Percentiles rank a stretch among this genome's conserved stretches.
Evolutionary conservation across 768 basidiomycete genomes (phyloP).

Genomic region (Obba rivulosa): DNA sequence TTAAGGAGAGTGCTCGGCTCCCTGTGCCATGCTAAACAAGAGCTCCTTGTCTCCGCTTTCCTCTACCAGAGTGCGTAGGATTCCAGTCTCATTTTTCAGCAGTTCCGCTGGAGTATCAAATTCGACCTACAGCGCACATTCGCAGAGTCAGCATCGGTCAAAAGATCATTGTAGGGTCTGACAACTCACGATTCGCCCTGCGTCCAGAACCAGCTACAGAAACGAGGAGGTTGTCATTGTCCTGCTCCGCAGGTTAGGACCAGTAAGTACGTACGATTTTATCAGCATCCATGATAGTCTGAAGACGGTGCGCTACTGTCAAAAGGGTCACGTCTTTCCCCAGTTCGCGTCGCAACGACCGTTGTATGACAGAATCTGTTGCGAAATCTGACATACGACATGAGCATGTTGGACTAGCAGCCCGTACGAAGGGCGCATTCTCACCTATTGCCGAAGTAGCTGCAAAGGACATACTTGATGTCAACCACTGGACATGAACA

Average conservation of each 20-base stretch:
- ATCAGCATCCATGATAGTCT: constrained; percentile 46
- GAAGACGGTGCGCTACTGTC: constrained; percentile 41
- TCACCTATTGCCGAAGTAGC: constrained; percentile 25
- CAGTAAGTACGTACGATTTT: constrained; percentile 34
- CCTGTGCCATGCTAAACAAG: constrained; percentile 36
- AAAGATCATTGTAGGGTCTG: constrained; percentile 7
- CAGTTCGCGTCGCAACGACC: constrained; percentile 31
- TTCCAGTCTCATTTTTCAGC: constrained; percentile 45
- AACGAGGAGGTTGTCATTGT: too few species aligned
- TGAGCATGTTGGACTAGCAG: not conserved
- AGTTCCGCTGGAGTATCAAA: constrained; percentile 47
- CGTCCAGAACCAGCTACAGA: constrained; percentile 35
- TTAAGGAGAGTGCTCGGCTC: not conserved
- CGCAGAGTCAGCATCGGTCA: not conserved
- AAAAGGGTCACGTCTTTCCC: constrained; percentile 38
- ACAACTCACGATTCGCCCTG: constrained; percentile 32
- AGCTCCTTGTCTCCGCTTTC: constrained; percentile 47
- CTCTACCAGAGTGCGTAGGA: constrained; percentile 49
- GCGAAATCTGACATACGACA: constrained; percentile 28
- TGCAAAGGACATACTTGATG: not conserved
- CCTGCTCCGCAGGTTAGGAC: not conserved
- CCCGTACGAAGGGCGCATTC: not conserved
- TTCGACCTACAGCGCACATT: constrained; percentile 28
- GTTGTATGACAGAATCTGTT: constrained; percentile 41
- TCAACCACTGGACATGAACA: too few species aligned